Evolutionary conservation across 495 filamentous ascomycete species (phyloP), one percentile per base, ranked within the genome.

Genomic region (Recurvomyces mirabilis): DNA sequence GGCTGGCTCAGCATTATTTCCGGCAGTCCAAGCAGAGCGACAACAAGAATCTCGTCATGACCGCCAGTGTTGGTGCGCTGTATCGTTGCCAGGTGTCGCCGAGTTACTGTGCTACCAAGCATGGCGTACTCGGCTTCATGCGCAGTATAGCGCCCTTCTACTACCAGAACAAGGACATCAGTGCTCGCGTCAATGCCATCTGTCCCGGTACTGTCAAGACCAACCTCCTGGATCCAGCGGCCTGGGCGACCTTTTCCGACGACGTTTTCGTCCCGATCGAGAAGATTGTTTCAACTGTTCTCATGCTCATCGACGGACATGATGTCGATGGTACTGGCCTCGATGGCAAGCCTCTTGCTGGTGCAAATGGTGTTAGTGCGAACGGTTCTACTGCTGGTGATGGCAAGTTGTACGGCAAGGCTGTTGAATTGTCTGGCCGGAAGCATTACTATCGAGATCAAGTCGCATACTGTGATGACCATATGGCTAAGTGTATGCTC

Each of bases 1-100:
- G 57, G 44, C 47, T 60, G 12, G 59, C 57, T 11, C 38, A 55
- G 38, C 59, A 60, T 41, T 60, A 62, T 39, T 60, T 62, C 35
- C 35, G 57, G 18, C 51, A 52, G 31, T 53, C 51, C 2, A 41
- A 15, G 11, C 41, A 44, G 33, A 55, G 53, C 35, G 48, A 38
- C 15, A 30, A 39, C n/a, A 41, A 53, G 10, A 51, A 49, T 17
- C 41, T 60, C 5, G 51, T 62, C 20, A 55, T 58, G 49, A 60
- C 59, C 3, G 55, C 59, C 20, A 54, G 47, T 29, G 60, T 53
- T 31, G 59, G 59, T 5, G 57, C 43, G 4, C 40, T 60, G 15
- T 62, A 62, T 46, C 49, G 58, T 3, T 42, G 35, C 7, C 39
- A 48, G 18, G 59, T 51, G 25, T 49, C 42, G 12, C 59, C 59